Evolutionary conservation across 192 early-diverging fungal species (phyloP).

Genomic region (Podila epicladia): DNA sequence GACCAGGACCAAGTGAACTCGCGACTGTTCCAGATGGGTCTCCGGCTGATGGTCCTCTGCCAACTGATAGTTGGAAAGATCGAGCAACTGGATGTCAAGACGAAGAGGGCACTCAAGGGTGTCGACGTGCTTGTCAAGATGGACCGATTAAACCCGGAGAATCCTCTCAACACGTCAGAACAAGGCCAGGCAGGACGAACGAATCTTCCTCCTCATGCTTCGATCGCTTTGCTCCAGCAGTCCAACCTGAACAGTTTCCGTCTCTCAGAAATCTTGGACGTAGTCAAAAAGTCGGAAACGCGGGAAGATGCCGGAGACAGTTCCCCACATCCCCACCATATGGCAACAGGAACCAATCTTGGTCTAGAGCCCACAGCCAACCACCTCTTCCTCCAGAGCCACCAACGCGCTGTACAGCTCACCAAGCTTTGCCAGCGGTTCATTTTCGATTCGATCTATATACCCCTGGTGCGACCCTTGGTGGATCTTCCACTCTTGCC

Average conservation of each 20-base stretch:
- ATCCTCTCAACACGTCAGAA: neutral
- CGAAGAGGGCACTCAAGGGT: slow-evolving; percentile 27
- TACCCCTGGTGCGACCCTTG: slow-evolving; percentile 59
- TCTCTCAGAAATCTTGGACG: slow-evolving; percentile 44
- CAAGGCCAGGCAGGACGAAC: slow-evolving; percentile 6
- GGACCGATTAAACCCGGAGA: slow-evolving; percentile 16
- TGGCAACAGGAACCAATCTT: slow-evolving; percentile 21
- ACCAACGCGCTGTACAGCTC: slow-evolving; percentile 49
- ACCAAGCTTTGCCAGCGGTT: slow-evolving; percentile 58
- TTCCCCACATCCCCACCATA: slow-evolving; percentile 1
- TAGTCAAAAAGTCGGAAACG: slow-evolving; percentile 31
- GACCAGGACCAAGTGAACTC: slow-evolving; percentile 56
- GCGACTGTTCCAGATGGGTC: slow-evolving; percentile 74
- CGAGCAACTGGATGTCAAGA: slow-evolving; percentile 51
- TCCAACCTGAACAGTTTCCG: slow-evolving; percentile 67
- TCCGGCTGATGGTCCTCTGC: slow-evolving; percentile 67
- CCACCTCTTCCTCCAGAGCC: slow-evolving; percentile 37
- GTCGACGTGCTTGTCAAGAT: slow-evolving; percentile 31
- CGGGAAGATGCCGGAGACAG: neutral
- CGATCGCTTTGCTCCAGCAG: slow-evolving; percentile 52
- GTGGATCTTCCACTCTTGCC: slow-evolving; percentile 48
- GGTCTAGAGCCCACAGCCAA: slow-evolving; percentile 34
- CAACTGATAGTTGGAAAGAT: slow-evolving; percentile 53
- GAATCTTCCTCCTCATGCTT: slow-evolving; percentile 38
- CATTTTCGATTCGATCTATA: slow-evolving; percentile 68